Percentiles rank a stretch among this genome's conserved stretches.
phyloP scores from a whole-genome alignment of 2,329 filamentous ascomycete species.

The Hypoxylon sp. region DNA sequence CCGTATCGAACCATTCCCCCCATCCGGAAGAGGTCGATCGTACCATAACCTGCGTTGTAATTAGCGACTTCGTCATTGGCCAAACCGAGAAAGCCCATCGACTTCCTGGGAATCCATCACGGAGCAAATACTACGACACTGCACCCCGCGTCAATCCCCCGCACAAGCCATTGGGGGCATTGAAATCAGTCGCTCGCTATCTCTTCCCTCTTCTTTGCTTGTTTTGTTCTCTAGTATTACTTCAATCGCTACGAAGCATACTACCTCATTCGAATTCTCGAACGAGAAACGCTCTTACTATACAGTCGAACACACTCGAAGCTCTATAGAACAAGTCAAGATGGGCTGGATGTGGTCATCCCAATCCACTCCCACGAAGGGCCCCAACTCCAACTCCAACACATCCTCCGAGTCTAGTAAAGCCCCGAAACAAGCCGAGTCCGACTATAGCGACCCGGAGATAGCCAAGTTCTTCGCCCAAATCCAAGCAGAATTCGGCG shows the following conservation, averaged over 20 bases:
- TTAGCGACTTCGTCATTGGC: conserved; percentile 36
- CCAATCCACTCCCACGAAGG: conserved; percentile 52
- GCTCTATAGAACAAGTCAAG: conserved; percentile 19
- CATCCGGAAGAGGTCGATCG: conserved; percentile 25
- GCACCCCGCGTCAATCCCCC: conserved; percentile 42
- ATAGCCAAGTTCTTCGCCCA: conserved; percentile 68
- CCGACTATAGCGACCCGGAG: conserved; percentile 62
- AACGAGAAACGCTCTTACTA: not conserved
- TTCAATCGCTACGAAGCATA: not conserved
- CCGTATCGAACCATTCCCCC: conserved; percentile 31
- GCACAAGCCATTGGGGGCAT: conserved; percentile 15
- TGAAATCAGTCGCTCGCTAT: not conserved
- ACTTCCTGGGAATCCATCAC: conserved; percentile 28
- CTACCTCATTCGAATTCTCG: conserved; percentile 3
- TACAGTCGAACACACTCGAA: conserved; percentile 8
- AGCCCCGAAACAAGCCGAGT: conserved; percentile 37
- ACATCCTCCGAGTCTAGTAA: conserved; percentile 44
- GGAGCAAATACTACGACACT: conserved; percentile 32
- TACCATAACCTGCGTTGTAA: conserved; percentile 30
- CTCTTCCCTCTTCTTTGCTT: not conserved
- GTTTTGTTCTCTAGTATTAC: conserved; percentile 1
- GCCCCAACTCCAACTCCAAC: conserved; percentile 45
- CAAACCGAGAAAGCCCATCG: conserved; percentile 13
- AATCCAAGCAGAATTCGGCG: conserved; percentile 49
- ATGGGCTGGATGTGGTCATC: conserved; percentile 77